Evolutionary conservation across 768 basidiomycete genomes (phyloP), one percentile per base, ranked within the genome.

Genomic region (Serpula lacrymans): DNA sequence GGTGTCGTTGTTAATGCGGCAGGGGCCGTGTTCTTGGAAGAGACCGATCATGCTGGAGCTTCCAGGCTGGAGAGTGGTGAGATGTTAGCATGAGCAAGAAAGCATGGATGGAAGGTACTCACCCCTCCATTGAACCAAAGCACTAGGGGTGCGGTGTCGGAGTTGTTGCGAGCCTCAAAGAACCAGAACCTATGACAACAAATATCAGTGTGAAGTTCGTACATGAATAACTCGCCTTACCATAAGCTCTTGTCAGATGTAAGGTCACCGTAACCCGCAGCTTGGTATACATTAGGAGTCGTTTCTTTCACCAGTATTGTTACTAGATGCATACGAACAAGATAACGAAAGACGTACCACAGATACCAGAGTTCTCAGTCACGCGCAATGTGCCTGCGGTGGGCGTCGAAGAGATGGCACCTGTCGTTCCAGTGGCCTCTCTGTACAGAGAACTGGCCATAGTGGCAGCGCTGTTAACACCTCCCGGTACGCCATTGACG

Each of bases 61-160:
- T 18, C 80, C 78, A 4, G 80, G 80, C 59, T 82, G 80, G 50
- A 84, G 63, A 82, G 77, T 3, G 58, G 67, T 80, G 80, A 84
- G 6, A 81, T 56, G 47, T 80, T 79, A 7, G 62, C 50, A 21
- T 29, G 12, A 22, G 11, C 18, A 5, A 3, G 18, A 3, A 22
- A 29, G 28, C 10, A 29, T 65, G 2, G 80, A 80, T 51, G n/a
- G n/a, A n/a, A n/a, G n/a, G n/a, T n/a, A n/a, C n/a, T n/a, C n/a
- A n/a, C n/a, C n/a, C n/a, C n/a, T n/a, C n/a, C n/a, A n/a, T n/a
- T 81, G 80, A 45, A 78, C 81, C 82, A 84, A 16, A 84, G 64
- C 2, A 80, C 80, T 49, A 85, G 77, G 0, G 82, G 82, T 0
- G 81, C 80, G 1, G 70, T 78, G 35, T 80, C 75, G 0, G 81